A percentile compares a stretch with the other conserved stretches of the same genome.
phyloP scores from a whole-genome alignment of 768 basidiomycete species.

The Pleurotus platypus region DNA sequence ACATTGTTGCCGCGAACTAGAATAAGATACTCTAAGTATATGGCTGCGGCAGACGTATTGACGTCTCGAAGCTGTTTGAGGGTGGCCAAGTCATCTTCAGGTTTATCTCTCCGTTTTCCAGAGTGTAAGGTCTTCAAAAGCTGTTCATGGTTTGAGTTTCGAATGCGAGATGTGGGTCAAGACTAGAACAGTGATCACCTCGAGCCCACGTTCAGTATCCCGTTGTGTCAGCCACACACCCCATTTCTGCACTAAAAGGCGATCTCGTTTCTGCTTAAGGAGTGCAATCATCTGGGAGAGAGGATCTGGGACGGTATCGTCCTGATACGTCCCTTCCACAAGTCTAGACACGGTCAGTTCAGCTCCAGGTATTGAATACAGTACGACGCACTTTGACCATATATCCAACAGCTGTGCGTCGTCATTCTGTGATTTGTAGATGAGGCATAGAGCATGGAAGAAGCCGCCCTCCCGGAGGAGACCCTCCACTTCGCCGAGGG shows the following conservation, averaged over 20 bases:
- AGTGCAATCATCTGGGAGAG: constrained; percentile 54
- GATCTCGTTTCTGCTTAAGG: constrained; percentile 54
- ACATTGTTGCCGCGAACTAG: constrained; percentile 64
- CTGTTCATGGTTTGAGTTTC: constrained; percentile 28
- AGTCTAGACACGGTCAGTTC: constrained; percentile 37
- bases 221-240: constrained; percentile 75
- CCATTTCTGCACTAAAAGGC: constrained; percentile 65
- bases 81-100: constrained; percentile 58
- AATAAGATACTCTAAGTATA: constrained; percentile 80
- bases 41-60: constrained; percentile 56
- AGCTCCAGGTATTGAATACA: constrained; percentile 3
- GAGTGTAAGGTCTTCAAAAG: constrained; percentile 55
- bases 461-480: constrained; percentile 47
- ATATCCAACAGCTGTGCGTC: constrained; percentile 61
- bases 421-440: constrained; percentile 56
- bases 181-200: constrained; percentile 36
- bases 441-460: constrained; percentile 56
- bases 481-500: constrained; percentile 61
- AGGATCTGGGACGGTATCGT: constrained; percentile 63
- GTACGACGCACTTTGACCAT: constrained; percentile 58
- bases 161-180: background rate
- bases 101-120: constrained; percentile 52
- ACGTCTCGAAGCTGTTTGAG: constrained; percentile 55
- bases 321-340: constrained; percentile 61
- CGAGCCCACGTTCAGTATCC: constrained; percentile 67